These are phyloP conservation scores for Lactifluus hygrophoroides DNA, from an alignment of 768 basidiomycete genomes.

Conservation along the genomic window DNA sequence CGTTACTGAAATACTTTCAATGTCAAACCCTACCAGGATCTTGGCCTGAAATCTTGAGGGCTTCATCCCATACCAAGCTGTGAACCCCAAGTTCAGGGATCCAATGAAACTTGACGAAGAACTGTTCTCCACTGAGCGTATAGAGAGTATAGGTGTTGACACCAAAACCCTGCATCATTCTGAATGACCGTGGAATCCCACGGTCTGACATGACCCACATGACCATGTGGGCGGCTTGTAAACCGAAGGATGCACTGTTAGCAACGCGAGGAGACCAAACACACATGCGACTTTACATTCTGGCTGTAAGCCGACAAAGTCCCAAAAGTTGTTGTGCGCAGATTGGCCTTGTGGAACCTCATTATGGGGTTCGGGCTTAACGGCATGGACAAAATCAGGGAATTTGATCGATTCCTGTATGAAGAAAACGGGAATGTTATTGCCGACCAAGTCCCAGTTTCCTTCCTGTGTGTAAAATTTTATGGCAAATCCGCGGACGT, in stretches of 20 bases:
- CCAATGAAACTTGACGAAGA: slow-evolving; percentile 88
- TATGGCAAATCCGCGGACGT: slow-evolving; percentile 80
- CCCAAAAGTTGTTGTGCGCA: slow-evolving; percentile 86
- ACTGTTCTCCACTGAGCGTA: slow-evolving; percentile 54
- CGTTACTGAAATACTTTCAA: background rate
- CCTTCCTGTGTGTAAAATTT: slow-evolving; percentile 82
- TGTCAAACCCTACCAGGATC: slow-evolving; percentile 51
- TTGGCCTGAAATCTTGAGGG: slow-evolving; percentile 71
- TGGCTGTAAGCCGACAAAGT: slow-evolving; percentile 64
- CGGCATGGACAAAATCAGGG: slow-evolving; percentile 77
- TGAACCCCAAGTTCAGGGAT: slow-evolving; percentile 76
- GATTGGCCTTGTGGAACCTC: slow-evolving; percentile 63
- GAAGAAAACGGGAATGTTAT: slow-evolving; percentile 77
- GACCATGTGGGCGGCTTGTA: slow-evolving; percentile 56
- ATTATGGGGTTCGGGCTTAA: slow-evolving; percentile 79
- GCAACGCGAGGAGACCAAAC: slow-evolving; percentile 1
- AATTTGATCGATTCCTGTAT: slow-evolving; percentile 80
- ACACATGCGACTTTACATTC: slow-evolving; percentile 36
- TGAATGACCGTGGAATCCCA: slow-evolving; percentile 72
- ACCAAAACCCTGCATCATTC: slow-evolving; percentile 87
- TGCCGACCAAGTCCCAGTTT: slow-evolving; percentile 84
- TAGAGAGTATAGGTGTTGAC: slow-evolving; percentile 80
- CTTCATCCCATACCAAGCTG: slow-evolving; percentile 84
- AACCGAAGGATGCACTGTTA: background rate
- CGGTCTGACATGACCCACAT: slow-evolving; percentile 87